phyloP scores from a whole-genome alignment of 192 early-diverging fungal genomes.

The Backusella psychrophila region DNA sequence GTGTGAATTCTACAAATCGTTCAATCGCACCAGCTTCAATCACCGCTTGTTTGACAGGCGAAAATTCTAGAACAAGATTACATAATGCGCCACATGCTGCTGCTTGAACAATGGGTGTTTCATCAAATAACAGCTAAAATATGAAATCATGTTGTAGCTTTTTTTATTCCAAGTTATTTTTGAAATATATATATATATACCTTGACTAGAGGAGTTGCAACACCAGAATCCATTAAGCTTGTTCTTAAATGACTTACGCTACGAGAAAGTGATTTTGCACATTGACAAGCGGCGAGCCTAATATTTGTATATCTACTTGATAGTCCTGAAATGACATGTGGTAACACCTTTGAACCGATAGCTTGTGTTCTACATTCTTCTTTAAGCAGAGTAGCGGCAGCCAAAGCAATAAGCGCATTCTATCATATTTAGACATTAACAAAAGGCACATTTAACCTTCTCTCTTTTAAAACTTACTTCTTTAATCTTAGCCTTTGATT shows the following conservation, averaged over 20 bases:
- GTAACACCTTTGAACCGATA: slow-evolving; percentile 75
- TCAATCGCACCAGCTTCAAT: slow-evolving; percentile 75
- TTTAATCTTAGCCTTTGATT: slow-evolving; percentile 54
- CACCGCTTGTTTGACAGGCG: slow-evolving; percentile 72
- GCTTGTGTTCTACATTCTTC: slow-evolving; percentile 75
- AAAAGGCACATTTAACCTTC: not conserved
- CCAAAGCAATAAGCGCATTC: slow-evolving; percentile 68
- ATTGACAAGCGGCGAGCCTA: slow-evolving; percentile 77
- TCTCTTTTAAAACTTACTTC: slow-evolving; percentile 40
- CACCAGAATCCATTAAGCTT: slow-evolving; percentile 71
- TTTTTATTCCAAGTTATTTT: too few species aligned
- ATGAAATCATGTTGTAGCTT: not conserved
- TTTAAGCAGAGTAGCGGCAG: slow-evolving; percentile 63
- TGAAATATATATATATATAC: slow-evolving; percentile 21
- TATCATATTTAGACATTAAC: slow-evolving; percentile 24
- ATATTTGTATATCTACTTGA: slow-evolving; percentile 55
- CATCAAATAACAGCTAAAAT: slow-evolving; percentile 56
- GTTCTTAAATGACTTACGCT: slow-evolving; percentile 77
- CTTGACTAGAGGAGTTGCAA: slow-evolving; percentile 66
- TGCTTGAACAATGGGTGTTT: slow-evolving; percentile 57
- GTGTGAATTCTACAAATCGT: slow-evolving; percentile 60
- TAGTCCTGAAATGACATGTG: slow-evolving; percentile 67
- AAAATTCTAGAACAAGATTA: slow-evolving; percentile 85
- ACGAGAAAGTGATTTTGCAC: slow-evolving; percentile 73
- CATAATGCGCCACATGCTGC: slow-evolving; percentile 77